Evolutionary conservation across 2,329 filamentous ascomycete species (phyloP).

Genomic region (Sclerotinia glacialis): DNA sequence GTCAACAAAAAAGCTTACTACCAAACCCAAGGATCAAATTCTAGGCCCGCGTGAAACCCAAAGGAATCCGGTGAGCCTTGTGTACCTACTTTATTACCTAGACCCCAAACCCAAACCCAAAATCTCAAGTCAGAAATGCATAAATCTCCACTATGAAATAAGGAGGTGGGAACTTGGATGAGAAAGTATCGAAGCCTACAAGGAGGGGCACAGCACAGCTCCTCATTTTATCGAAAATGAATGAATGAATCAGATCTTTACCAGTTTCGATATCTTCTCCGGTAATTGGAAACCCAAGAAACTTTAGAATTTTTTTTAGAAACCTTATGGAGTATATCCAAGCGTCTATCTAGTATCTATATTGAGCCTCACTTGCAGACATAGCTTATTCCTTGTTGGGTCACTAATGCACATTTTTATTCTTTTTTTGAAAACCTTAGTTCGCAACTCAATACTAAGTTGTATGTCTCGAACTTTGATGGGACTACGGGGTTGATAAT

Average conservation of each 20-base stretch:
- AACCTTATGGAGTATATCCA: background rate
- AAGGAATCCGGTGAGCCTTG: background rate
- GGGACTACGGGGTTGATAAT: background rate
- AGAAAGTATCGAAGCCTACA: conserved; percentile 6
- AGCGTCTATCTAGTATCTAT: too few species aligned
- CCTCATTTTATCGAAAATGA: background rate
- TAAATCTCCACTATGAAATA: background rate
- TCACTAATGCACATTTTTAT: too few species aligned
- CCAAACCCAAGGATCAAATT: conserved; percentile 11
- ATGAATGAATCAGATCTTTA: background rate
- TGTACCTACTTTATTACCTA: conserved; percentile 1
- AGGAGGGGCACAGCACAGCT: background rate
- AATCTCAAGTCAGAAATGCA: background rate
- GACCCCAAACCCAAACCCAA: background rate
- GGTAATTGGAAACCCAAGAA: background rate
- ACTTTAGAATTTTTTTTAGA: background rate
- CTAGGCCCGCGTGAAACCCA: conserved; percentile 8
- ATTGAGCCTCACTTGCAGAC: too few species aligned
- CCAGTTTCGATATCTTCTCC: background rate
- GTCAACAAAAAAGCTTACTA: background rate
- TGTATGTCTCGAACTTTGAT: conserved; percentile 2
- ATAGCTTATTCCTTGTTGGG: too few species aligned
- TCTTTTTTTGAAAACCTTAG: too few species aligned
- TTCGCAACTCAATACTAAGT: too few species aligned
- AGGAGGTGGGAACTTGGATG: background rate